Percentiles rank a stretch among this genome's conserved stretches.
Evolutionary conservation across 169 alveolate species (phyloP).

Genomic region (Babesia bovis): DNA sequence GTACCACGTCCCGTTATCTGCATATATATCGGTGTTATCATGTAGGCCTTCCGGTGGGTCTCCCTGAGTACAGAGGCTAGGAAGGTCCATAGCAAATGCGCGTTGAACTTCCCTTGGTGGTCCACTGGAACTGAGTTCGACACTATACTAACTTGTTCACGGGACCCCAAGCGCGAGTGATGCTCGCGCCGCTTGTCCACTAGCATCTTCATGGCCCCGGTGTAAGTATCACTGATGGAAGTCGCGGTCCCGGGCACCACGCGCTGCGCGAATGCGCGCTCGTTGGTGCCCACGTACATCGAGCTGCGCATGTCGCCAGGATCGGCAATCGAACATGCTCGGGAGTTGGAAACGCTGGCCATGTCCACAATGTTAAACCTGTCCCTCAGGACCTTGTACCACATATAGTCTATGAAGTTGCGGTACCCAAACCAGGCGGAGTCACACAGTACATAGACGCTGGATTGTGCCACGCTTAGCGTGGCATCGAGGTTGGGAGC

Average conservation of each 20-base stretch:
- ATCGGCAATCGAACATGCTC: slow-evolving; percentile 18
- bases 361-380: slow-evolving; percentile 10
- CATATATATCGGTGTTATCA: slow-evolving; percentile 45
- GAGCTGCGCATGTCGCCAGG: slow-evolving; percentile 13
- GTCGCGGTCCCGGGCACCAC: not conserved
- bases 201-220: not conserved
- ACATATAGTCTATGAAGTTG: slow-evolving; percentile 53
- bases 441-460: slow-evolving; percentile 43
- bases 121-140: not conserved
- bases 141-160: not conserved
- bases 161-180: not conserved
- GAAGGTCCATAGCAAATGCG: slow-evolving; percentile 29
- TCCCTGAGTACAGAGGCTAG: slow-evolving; percentile 24
- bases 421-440: slow-evolving; percentile 64
- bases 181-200: slow-evolving; percentile 25
- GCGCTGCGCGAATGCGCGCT: not conserved
- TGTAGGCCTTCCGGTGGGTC: slow-evolving; percentile 42
- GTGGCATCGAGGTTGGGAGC: slow-evolving; percentile 9
- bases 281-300: not conserved
- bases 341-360: slow-evolving; percentile 5
- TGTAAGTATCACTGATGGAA: not conserved
- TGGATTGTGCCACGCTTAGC: slow-evolving; percentile 42
- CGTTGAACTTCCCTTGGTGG: not conserved
- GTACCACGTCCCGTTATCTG: slow-evolving; percentile 50
- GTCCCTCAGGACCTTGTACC: slow-evolving; percentile 50